phyloP scores from a whole-genome alignment of 768 basidiomycete species.

The Hypholoma sublateritium region DNA sequence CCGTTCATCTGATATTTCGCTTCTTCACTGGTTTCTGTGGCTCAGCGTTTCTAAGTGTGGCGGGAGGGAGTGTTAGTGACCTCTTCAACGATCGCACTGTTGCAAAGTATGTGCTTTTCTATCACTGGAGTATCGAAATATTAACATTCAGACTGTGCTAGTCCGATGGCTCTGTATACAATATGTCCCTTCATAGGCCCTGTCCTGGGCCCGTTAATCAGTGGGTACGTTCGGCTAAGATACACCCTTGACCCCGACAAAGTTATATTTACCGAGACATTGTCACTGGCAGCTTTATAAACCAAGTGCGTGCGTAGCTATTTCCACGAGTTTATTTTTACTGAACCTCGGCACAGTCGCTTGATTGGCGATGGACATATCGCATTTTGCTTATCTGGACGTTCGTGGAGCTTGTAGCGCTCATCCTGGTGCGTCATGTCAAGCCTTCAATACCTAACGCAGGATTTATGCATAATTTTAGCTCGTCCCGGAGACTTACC shows the following conservation, averaged over 20 bases:
- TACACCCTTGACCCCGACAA: neutral
- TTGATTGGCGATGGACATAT: constrained; percentile 79
- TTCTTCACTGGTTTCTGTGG: constrained; percentile 57
- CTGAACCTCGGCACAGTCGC: constrained; percentile 33
- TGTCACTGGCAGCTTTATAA: constrained; percentile 48
- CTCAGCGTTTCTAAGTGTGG: constrained; percentile 55
- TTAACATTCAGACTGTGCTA: constrained; percentile 4
- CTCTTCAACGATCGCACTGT: constrained; percentile 57
- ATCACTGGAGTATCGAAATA: neutral
- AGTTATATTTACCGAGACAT: neutral
- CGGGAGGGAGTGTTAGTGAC: constrained; percentile 58
- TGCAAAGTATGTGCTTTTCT: constrained; percentile 44
- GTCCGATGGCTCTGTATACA: constrained; percentile 56
- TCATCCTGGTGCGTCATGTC: constrained; percentile 46
- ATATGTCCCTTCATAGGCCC: constrained; percentile 53
- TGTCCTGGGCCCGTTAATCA: constrained; percentile 54
- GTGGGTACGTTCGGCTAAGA: constrained; percentile 42
- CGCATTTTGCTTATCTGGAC: constrained; percentile 71
- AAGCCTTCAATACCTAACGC: neutral
- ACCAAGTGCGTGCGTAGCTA: constrained; percentile 43
- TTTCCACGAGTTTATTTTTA: neutral
- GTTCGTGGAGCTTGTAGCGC: constrained; percentile 46
- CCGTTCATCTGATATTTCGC: constrained; percentile 58
- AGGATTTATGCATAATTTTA: constrained; percentile 19
- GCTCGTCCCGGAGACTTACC: constrained; percentile 74